These are phyloP conservation scores for Penicillium cinerascens DNA, from an alignment of 495 filamentous ascomycete genomes.

Conservation along the genomic window DNA sequence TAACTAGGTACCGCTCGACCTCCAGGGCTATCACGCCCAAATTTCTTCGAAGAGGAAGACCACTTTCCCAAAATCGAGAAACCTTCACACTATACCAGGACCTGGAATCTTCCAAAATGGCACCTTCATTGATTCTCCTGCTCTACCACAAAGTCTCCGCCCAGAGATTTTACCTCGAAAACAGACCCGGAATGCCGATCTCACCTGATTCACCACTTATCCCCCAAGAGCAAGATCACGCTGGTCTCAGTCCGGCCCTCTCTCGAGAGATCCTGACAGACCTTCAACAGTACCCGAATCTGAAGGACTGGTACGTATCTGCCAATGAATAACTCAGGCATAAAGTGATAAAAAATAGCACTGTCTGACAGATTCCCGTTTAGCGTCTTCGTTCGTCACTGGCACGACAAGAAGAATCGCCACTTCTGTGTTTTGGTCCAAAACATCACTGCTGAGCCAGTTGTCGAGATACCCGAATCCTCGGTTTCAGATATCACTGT, in stretches of 20 bases:
- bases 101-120: background rate
- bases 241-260: background rate
- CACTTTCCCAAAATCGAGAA: background rate
- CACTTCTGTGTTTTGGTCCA: background rate
- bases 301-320: background rate
- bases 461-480: background rate
- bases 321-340: background rate
- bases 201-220: background rate
- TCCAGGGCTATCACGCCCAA: too few species aligned
- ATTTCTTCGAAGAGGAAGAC: background rate
- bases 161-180: background rate
- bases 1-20: too few species aligned
- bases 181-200: background rate
- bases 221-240: background rate
- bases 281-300: background rate
- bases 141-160: background rate
- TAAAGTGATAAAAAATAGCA: background rate
- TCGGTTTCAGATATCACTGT: too few species aligned
- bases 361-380: background rate
- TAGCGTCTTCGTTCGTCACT: background rate
- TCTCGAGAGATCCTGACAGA: background rate
- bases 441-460: background rate
- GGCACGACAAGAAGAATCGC: background rate
- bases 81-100: background rate
- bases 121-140: background rate